Evolutionary conservation across 2,329 filamentous ascomycete species (phyloP), one percentile per base, ranked within the genome.

Genomic region (Davidsoniella virescens): DNA sequence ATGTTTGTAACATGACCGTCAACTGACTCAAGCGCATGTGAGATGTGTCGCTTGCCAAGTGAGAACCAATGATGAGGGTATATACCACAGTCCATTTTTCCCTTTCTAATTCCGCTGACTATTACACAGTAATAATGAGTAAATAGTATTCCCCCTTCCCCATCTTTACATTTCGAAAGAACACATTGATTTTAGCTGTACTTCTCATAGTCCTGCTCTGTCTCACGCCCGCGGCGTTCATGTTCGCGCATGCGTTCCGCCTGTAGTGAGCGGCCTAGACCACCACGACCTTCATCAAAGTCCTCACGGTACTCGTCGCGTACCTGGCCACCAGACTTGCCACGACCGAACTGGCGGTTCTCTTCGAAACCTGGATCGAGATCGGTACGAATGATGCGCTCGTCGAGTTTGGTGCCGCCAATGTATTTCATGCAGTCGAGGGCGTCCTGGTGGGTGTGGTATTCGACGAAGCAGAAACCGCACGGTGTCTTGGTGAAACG

Each of bases 401-500:
- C 92, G 65, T 98, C 92, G 43, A 98, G 76, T 70, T 98, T 98
- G 36, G 92, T 98, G 52, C 92, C 92, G 51, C 92, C 92, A 60
- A 98, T 82, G 64, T 96, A 98, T 68, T 96, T 98, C 80, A 98
- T 82, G 67, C 90, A 96, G 64, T 98, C 92, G 46, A 98, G 75
- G 7, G 92, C 92, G 65, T 98, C 92, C 62, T 94, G 83, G 65
- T 96, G 92, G 26, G 82, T 95, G 70, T 95, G 96, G 70, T 98
- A 98, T 68, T 98, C 92, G 61, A 98, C 92, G 62, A 98, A 98
- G 72, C 92, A 98, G 73, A 98, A 98, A 39, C 92, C 92, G 66
- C 92, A 98, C 1, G 92, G 92, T 0, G 92, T 98, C 71, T 98
- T 98, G 66, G 84, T 84, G 71, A 92, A 94, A 52, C 92, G 83